Evolutionary conservation across 306 rosid genomes (phyloP).

Genomic region (Prunus mira): DNA sequence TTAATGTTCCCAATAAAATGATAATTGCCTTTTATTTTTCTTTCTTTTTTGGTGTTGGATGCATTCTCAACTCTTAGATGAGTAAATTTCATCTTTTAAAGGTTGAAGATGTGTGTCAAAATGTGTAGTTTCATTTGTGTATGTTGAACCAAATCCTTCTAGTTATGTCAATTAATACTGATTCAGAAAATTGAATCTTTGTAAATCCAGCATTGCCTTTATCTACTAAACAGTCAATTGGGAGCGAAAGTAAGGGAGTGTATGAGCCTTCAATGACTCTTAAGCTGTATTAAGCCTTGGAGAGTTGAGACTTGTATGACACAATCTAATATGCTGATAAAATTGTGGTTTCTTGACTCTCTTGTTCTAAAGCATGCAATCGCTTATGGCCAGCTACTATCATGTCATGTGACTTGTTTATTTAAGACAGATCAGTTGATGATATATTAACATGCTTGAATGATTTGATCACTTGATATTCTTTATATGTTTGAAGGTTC

Average conservation of each 20-base stretch:
- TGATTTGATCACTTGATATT: not conserved
- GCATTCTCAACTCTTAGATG: not conserved
- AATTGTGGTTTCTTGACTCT: not conserved
- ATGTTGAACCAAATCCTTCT: not conserved
- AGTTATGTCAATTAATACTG: not conserved
- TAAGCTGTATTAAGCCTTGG: not conserved
- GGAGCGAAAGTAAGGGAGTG: not conserved
- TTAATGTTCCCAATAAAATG: not conserved
- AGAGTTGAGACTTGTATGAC: not conserved
- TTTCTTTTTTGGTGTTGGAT: not conserved
- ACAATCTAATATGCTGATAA: not conserved
- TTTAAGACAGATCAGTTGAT: not conserved
- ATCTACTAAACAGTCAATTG: not conserved
- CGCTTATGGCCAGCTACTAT: not conserved
- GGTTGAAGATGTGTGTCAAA: not conserved
- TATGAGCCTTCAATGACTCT: not conserved
- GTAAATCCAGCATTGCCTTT: not conserved
- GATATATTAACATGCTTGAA: not conserved
- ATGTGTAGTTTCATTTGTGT: not conserved
- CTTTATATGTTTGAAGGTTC: not conserved
- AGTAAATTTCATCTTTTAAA: not conserved
- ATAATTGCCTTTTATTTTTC: no score
- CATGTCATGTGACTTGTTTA: constrained; percentile 29
- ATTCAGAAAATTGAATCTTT: not conserved
- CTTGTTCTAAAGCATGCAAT: not conserved